Evolutionary conservation across 352 stramenopile species (phyloP), one percentile per base, ranked within the genome.

Genomic region (Phytophthora ramorum): DNA sequence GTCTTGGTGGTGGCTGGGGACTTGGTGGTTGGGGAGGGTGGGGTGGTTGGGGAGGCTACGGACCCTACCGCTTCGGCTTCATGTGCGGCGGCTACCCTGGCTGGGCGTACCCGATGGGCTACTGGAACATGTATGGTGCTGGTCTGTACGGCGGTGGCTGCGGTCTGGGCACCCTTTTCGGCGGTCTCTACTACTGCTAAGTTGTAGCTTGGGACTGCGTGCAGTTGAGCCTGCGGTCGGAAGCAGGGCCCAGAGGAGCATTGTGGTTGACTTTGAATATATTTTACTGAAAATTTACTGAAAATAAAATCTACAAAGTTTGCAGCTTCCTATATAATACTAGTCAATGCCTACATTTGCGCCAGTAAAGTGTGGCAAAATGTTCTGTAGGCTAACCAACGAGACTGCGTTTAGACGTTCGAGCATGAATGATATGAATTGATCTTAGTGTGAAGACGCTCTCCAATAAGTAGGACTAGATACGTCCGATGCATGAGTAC

Each of bases 51-150:
- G 22, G 43, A 10, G 44, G 46, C 28, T 50, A 72, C 98, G 98
- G 9, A 70, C 96, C 69, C 98, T 98, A 55, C 96, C 97, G 17
- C 66, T 74, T 66, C 48, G 58, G 68, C 34, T 76, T 65, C 52
- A 34, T 24, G 2, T 72, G 47, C 35, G 52, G 59, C 22, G 70
- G 70, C 0, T 10, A 62, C 12, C 20, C 40, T 34, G 70, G 70
- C 0, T 78, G 70, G 70, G 70, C 70, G n/a, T 78, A 78, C 51
- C 70, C 70, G 49, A 47, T 78, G 10, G 37, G 37, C n/a, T 78
- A 73, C 66, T 78, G 70, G 70, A 78, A 75, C 38, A 26, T 62
- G 16, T 73, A 62, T 40, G 63, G 56, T 12, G 28, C 57, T 4
- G 56, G 41, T 37, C 38, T 63, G 7, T 67, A 63, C 47, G 41